Evolutionary conservation across 75 land plant genomes (phyloP).

Genomic region (Selaginella moellendorffii): DNA sequence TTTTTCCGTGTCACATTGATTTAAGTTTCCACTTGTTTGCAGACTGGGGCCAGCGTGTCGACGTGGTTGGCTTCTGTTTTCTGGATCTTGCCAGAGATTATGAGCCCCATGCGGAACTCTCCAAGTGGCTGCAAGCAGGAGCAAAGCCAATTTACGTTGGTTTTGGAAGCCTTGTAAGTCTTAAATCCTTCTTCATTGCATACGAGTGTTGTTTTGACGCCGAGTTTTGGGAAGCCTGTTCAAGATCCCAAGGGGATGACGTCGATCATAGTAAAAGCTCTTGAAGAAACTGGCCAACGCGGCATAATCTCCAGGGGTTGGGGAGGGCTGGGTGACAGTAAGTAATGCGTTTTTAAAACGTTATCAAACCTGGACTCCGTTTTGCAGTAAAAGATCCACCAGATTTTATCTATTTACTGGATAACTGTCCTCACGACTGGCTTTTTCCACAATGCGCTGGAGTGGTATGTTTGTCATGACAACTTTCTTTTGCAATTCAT

Average conservation of each 20-base stretch:
- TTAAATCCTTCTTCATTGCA: conserved; percentile 33
- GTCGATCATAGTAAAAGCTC: conserved; percentile 64
- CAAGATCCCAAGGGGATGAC: conserved; percentile 95
- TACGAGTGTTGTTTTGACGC: neutral
- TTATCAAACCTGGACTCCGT: conserved; percentile 32
- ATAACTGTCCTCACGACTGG: conserved; percentile 90
- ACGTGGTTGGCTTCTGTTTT: conserved; percentile 96
- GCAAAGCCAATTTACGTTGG: conserved; percentile 74
- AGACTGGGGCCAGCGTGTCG: conserved; percentile 95
- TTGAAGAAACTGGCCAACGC: conserved; percentile 65
- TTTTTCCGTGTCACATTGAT: neutral
- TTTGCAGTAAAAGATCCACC: conserved; percentile 48
- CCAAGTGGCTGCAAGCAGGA: conserved; percentile 67
- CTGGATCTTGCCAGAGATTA: conserved; percentile 75
- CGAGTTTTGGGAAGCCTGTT: conserved; percentile 61
- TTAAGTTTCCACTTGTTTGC: conserved; percentile 16
- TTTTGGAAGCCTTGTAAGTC: conserved; percentile 93
- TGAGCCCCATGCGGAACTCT: conserved; percentile 57
- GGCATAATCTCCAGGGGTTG: conserved; percentile 96
- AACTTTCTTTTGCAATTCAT: neutral
- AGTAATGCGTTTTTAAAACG: conserved; percentile 27
- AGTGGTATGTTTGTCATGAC: conserved; percentile 42
- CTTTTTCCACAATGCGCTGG: conserved; percentile 73
- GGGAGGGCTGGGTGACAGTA: conserved; percentile 96
- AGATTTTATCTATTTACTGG: conserved; percentile 56